Percentiles rank a stretch among this genome's conserved stretches.
These are phyloP conservation scores for Chytriomyces sp. DNA, from an alignment of 192 early-diverging fungal genomes.

Conservation along the genomic window DNA sequence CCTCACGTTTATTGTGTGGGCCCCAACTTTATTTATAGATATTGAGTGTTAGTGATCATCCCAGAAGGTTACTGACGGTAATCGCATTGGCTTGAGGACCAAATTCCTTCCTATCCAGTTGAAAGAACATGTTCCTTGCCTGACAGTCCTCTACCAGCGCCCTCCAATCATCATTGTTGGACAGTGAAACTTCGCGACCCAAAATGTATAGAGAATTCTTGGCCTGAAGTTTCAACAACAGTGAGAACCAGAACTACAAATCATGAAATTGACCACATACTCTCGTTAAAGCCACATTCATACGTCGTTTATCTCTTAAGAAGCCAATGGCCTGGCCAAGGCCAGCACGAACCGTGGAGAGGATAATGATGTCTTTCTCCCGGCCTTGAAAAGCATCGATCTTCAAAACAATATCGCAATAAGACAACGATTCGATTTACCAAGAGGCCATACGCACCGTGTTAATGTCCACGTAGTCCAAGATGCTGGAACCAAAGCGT, in stretches of 20 bases:
- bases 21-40: neutral
- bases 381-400: slow-evolving; percentile 96
- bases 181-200: slow-evolving; percentile 68
- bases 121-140: slow-evolving; percentile 35
- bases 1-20: neutral
- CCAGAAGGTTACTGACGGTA: neutral
- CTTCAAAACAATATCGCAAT: slow-evolving; percentile 27
- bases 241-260: neutral
- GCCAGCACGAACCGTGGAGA: slow-evolving; percentile 87
- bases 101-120: slow-evolving; percentile 24
- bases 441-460: slow-evolving; percentile 71
- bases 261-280: neutral
- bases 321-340: slow-evolving; percentile 72
- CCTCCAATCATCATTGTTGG: slow-evolving; percentile 68
- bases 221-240: slow-evolving; percentile 46
- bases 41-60: neutral
- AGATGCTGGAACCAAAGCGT: slow-evolving; percentile 63
- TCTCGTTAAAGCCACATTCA: slow-evolving; percentile 91
- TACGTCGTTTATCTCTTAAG: slow-evolving; percentile 77
- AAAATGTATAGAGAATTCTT: slow-evolving; percentile 81
- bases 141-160: slow-evolving; percentile 72
- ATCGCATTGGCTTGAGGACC: slow-evolving; percentile 6
- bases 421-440: too few relatives aligned
- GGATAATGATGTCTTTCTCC: slow-evolving; percentile 96
- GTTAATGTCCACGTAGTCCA: slow-evolving; percentile 84